phyloP scores from a whole-genome alignment of 306 rosid species.

The Quillaja saponaria region DNA sequence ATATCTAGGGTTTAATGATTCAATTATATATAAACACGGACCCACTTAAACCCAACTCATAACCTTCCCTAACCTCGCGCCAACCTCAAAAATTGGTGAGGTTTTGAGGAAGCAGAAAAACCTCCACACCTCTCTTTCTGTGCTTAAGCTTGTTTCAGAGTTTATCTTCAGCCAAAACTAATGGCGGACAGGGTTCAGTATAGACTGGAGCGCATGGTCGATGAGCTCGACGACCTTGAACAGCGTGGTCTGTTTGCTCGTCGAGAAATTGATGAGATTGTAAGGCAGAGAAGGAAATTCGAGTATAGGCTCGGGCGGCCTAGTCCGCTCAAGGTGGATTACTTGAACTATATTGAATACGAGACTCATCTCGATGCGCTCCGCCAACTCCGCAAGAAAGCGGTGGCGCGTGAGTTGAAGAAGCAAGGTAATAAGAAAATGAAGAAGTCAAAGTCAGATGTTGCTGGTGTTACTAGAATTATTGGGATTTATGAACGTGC shows the following conservation, averaged over 20 bases:
- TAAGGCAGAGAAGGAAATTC: conserved; percentile 59
- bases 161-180: too few relatives aligned
- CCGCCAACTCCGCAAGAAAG: conserved; percentile 47
- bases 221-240: conserved; percentile 61
- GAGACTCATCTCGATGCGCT: conserved; percentile 56
- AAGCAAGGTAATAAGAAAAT: conserved; percentile 38
- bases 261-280: conserved; percentile 54
- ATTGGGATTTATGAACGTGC: conserved; percentile 46
- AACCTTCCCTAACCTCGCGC: too few relatives aligned
- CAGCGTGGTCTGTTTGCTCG: conserved; percentile 47
- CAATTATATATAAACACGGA: too few relatives aligned
- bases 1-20: too few relatives aligned
- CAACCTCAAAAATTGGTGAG: too few relatives aligned
- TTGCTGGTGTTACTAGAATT: conserved; percentile 45
- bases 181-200: conserved; percentile 68
- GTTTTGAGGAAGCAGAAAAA: too few relatives aligned
- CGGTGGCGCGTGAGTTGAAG: conserved; percentile 36
- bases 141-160: too few relatives aligned
- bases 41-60: too few relatives aligned
- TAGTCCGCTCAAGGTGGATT: conserved; percentile 61
- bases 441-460: conserved; percentile 49
- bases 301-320: conserved; percentile 64
- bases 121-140: too few relatives aligned
- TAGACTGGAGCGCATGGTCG: conserved; percentile 59
- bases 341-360: conserved; percentile 48